Conservation (phyloP, 116 monocot species). For the Phalaenopsis hybrid region DNA sequence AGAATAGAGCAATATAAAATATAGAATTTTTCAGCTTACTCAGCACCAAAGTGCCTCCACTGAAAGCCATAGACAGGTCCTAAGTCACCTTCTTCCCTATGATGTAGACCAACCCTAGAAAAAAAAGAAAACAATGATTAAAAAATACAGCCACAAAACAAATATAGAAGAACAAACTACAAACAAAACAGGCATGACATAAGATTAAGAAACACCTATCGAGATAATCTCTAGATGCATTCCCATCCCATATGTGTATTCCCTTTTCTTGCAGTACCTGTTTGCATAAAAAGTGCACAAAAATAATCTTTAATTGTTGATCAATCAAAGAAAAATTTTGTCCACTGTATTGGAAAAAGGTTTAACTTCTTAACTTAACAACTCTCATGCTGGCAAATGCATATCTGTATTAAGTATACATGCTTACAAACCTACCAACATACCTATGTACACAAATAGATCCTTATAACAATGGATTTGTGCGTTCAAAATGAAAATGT, state of each 20-base stretch:
- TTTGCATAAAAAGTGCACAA: conserved; percentile 7
- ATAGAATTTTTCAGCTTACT: conserved; percentile 41
- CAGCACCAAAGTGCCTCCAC: conserved; percentile 97
- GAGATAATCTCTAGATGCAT: conserved; percentile 94
- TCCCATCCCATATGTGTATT: conserved; percentile 93
- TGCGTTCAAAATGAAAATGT: no score
- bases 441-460: no score
- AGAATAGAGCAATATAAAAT: background rate
- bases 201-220: conserved; percentile 46
- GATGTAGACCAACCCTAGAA: conserved; percentile 59
- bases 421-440: no score
- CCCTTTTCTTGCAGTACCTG: conserved; percentile 84
- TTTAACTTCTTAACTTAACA: no score
- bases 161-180: background rate
- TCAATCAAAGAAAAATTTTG: background rate
- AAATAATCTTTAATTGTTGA: background rate
- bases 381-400: no score
- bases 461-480: no score
- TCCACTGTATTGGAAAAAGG: background rate
- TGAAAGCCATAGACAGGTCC: conserved; percentile 99
- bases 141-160: background rate
- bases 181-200: background rate
- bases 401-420: no score
- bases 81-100: conserved; percentile 88
- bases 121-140: conserved; percentile 9